Conservation (phyloP, 148 eudicot species). For the Rhododendron vialii region DNA sequence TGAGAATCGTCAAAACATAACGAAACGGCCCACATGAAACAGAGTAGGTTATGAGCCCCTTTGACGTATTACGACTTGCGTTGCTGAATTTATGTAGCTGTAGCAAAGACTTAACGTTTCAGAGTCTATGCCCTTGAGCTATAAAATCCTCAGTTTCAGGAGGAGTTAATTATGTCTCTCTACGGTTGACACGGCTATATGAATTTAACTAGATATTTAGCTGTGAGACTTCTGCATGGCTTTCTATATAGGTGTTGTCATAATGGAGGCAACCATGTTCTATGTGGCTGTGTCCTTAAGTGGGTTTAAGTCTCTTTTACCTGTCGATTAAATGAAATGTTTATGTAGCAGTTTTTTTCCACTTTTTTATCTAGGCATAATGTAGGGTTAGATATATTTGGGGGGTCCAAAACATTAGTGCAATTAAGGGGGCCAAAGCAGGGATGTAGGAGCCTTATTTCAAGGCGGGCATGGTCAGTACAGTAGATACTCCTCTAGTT, state of each 20-base stretch:
- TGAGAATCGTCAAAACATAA: neutral
- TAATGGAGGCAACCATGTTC: neutral
- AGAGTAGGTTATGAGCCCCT: neutral
- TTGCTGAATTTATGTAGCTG: neutral
- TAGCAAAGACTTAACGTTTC: neutral
- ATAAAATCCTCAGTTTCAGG: neutral
- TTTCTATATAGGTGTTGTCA: neutral
- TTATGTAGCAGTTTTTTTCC: neutral
- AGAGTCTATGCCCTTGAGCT: neutral
- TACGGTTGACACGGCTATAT: neutral
- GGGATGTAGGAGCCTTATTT: neutral
- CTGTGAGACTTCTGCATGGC: neutral
- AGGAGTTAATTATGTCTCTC: neutral
- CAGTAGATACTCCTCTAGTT: neutral
- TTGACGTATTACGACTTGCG: neutral
- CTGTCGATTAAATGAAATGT: neutral
- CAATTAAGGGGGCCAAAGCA: neutral
- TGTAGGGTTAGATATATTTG: neutral
- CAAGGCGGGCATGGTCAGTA: neutral
- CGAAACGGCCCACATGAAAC: neutral
- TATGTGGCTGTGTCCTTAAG: neutral
- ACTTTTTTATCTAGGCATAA: neutral
- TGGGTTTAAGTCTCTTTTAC: neutral
- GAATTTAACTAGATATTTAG: neutral
- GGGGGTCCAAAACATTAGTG: neutral